Evolutionary conservation across 2,329 filamentous ascomycete genomes (phyloP).

Genomic region (Tolypocladium inflatum): DNA sequence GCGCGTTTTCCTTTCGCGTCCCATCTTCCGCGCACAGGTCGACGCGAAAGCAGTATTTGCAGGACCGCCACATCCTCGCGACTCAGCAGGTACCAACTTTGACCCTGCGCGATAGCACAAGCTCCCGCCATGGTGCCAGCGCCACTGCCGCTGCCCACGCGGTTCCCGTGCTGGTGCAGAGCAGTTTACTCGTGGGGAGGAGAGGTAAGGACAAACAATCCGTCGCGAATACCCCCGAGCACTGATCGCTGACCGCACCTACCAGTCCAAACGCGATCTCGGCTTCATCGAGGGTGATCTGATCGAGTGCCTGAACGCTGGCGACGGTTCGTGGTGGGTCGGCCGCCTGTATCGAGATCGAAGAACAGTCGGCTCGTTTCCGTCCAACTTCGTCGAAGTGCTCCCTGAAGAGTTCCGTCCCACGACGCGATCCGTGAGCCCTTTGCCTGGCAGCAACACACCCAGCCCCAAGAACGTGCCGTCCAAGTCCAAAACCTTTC

Average conservation of each 20-base stretch:
- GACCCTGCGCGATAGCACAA: neutral
- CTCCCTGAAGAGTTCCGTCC: constrained; percentile 80
- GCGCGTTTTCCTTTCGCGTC: neutral
- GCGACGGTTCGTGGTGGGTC: constrained; percentile 98
- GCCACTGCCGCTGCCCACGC: constrained; percentile 56
- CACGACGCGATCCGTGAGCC: constrained; percentile 50
- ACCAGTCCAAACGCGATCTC: constrained; percentile 76
- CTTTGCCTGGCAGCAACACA: constrained; percentile 46
- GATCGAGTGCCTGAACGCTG: constrained; percentile 96
- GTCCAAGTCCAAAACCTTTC: constrained; percentile 53
- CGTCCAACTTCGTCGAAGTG: constrained; percentile 93
- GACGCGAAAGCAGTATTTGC: neutral
- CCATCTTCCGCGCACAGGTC: neutral
- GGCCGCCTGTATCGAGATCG: constrained; percentile 82
- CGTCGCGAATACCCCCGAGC: neutral
- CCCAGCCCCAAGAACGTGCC: constrained; percentile 44
- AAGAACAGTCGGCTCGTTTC: constrained; percentile 85
- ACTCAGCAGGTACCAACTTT: neutral
- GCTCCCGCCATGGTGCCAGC: constrained; percentile 38
- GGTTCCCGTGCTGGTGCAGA: constrained; percentile 85
- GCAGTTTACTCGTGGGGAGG: constrained; percentile 91
- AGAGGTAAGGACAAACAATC: constrained; percentile 42
- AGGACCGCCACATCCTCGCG: neutral
- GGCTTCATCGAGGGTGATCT: constrained; percentile 96
- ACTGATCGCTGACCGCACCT: constrained; percentile 11